These are phyloP conservation scores for Sporobolomyces phaffii DNA, from an alignment of 768 basidiomycete species.

Conservation along the genomic window DNA sequence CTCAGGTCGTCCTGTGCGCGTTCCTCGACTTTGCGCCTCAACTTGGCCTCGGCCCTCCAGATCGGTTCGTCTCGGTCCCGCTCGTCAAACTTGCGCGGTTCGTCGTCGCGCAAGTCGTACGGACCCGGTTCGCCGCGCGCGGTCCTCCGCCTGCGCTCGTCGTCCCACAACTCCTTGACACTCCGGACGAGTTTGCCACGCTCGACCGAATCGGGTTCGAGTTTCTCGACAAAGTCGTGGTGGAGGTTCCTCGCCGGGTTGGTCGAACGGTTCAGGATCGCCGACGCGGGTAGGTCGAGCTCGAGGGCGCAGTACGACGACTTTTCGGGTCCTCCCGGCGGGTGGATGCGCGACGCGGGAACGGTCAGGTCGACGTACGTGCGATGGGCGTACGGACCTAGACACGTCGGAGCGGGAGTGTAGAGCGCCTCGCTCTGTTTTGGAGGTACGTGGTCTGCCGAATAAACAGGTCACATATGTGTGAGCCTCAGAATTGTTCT, in stretches of 20 bases:
- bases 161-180: constrained; percentile 92
- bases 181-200: constrained; percentile 72
- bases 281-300: constrained; percentile 70
- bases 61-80: constrained; percentile 45
- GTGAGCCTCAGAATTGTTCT: too few relatives aligned
- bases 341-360: constrained; percentile 41
- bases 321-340: constrained; percentile 43
- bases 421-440: constrained; percentile 6
- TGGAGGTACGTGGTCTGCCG: constrained; percentile 9
- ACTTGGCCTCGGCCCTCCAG: constrained; percentile 68
- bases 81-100: constrained; percentile 11
- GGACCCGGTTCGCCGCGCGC: constrained; percentile 36
- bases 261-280: constrained; percentile 75
- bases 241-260: constrained; percentile 63
- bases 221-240: constrained; percentile 60
- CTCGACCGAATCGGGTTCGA: constrained; percentile 51
- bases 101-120: constrained; percentile 21
- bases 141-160: constrained; percentile 70
- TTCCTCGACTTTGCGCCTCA: constrained; percentile 65
- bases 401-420: constrained; percentile 19
- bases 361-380: constrained; percentile 44
- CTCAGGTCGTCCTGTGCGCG: constrained; percentile 56
- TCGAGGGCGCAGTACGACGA: constrained; percentile 56
- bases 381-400: constrained; percentile 22
- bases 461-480: not conserved